Percentiles rank a stretch among this genome's conserved stretches.
Conservation (phyloP, 2,329 filamentous ascomycete genomes). For the Metarhizium humberi region DNA sequence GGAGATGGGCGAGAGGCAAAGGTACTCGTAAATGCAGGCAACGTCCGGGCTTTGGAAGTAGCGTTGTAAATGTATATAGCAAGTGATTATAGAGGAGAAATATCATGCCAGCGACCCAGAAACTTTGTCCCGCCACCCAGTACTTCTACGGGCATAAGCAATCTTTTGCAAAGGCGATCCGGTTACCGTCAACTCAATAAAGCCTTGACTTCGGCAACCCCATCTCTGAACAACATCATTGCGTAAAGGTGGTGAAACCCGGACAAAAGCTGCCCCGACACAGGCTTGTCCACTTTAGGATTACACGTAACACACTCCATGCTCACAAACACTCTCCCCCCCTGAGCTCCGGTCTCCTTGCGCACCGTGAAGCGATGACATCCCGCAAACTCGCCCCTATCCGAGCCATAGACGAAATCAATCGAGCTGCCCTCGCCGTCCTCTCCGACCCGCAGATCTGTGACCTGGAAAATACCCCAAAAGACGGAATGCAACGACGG, state of each 20-base stretch:
- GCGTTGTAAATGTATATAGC: background rate
- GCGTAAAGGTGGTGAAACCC: too few relatives aligned
- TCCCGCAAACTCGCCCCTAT: slow-evolving; percentile 14
- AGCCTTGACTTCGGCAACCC: too few relatives aligned
- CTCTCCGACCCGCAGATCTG: background rate
- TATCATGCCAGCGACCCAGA: too few relatives aligned
- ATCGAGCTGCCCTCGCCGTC: slow-evolving; percentile 13
- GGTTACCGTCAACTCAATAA: too few relatives aligned
- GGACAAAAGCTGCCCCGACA: too few relatives aligned
- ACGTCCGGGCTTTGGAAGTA: slow-evolving; percentile 6
- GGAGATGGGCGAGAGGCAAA: slow-evolving; percentile 6
- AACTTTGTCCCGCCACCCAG: too few relatives aligned
- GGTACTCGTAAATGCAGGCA: slow-evolving; percentile 9
- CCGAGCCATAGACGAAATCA: slow-evolving; percentile 20
- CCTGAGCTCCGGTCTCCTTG: too few relatives aligned
- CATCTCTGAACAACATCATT: too few relatives aligned
- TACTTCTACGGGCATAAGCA: too few relatives aligned
- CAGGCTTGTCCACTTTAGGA: too few relatives aligned
- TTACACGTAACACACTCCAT: too few relatives aligned
- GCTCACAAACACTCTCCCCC: background rate
- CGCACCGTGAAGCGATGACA: slow-evolving; percentile 14
- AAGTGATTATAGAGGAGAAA: background rate
- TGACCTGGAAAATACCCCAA: background rate
- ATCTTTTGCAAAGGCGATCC: too few relatives aligned
- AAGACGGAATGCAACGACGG: background rate